These are phyloP conservation scores for Pseudocercospora macadamiae DNA, from an alignment of 2,329 filamentous ascomycete genomes.

Conservation along the genomic window DNA sequence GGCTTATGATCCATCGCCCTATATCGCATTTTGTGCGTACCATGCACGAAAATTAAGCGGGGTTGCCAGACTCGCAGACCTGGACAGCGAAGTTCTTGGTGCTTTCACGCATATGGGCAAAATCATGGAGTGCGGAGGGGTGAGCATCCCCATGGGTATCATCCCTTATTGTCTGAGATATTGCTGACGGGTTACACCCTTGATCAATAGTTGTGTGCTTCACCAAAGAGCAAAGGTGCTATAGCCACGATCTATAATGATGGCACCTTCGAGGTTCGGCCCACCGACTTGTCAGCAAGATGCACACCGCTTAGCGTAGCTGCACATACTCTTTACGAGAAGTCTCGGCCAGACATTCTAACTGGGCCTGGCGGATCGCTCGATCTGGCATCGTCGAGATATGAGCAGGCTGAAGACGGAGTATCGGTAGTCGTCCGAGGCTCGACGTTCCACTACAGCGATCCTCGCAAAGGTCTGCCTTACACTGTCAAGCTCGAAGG, in stretches of 20 bases:
- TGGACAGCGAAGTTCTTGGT: constrained; percentile 4
- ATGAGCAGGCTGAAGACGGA: not conserved
- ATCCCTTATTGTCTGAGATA: too few relatives aligned
- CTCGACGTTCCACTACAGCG: constrained; percentile 1
- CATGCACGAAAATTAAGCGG: not conserved
- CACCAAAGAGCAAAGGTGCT: constrained; percentile 46
- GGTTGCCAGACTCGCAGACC: not conserved
- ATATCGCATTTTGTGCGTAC: constrained; percentile 11
- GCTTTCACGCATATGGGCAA: constrained; percentile 55
- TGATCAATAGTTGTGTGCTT: constrained; percentile 50
- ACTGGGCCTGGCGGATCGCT: constrained; percentile 53
- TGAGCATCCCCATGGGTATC: too few relatives aligned
- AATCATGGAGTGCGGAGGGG: constrained; percentile 58
- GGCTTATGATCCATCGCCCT: constrained; percentile 13
- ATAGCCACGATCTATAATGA: constrained; percentile 40
- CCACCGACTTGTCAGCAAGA: constrained; percentile 42
- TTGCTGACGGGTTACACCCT: too few relatives aligned
- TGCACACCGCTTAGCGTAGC: constrained; percentile 57
- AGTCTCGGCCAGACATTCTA: constrained; percentile 55
- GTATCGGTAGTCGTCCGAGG: not conserved
- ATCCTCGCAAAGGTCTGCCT: not conserved
- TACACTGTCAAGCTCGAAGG: constrained; percentile 28
- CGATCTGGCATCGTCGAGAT: constrained; percentile 5
- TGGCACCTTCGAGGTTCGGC: constrained; percentile 54
- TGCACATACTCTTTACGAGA: constrained; percentile 60